Evolutionary conservation across 2,329 filamentous ascomycete species (phyloP).

Genomic region (Colletotrichum australisinense): DNA sequence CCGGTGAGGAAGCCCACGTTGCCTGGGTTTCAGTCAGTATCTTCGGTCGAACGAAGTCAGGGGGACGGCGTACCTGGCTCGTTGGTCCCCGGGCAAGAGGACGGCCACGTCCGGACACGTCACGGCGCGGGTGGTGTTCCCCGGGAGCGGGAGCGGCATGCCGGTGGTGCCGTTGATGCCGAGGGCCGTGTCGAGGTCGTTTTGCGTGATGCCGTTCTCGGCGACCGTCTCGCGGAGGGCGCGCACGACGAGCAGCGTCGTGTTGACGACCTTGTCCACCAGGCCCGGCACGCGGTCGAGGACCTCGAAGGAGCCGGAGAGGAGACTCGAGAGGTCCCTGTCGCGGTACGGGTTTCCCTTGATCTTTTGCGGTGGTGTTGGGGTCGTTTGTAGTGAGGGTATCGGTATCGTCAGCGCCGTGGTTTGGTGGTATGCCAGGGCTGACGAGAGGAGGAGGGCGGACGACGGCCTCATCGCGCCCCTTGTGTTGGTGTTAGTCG

Average conservation of each 20-base stretch:
- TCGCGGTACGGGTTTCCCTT: not conserved
- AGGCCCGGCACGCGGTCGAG: constrained; percentile 24
- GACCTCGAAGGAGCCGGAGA: constrained; percentile 27
- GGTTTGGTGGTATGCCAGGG: constrained; percentile 11
- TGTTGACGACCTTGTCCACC: constrained; percentile 27
- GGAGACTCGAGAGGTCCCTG: constrained; percentile 22
- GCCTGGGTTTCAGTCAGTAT: constrained; percentile 35
- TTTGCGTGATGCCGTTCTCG: constrained; percentile 28
- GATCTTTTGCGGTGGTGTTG: not conserved
- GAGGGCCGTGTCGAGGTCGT: constrained; percentile 29
- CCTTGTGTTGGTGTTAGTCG: not conserved
- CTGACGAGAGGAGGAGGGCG: constrained; percentile 12
- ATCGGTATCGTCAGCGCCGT: constrained; percentile 16
- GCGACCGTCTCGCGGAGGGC: constrained; percentile 32
- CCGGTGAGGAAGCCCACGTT: constrained; percentile 44
- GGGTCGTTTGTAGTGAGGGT: not conserved
- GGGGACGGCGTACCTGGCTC: constrained; percentile 27
- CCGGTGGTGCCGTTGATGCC: constrained; percentile 25
- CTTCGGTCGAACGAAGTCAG: too few species aligned
- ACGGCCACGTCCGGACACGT: constrained; percentile 35
- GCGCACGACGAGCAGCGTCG: constrained; percentile 30
- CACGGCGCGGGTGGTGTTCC: constrained; percentile 1
- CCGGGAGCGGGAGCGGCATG: not conserved
- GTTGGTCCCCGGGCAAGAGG: constrained; percentile 34
- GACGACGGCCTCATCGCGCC: constrained; percentile 21